Evolutionary conservation across 164 flowering plant species (phyloP).

Genomic region (Magnolia sinica): DNA sequence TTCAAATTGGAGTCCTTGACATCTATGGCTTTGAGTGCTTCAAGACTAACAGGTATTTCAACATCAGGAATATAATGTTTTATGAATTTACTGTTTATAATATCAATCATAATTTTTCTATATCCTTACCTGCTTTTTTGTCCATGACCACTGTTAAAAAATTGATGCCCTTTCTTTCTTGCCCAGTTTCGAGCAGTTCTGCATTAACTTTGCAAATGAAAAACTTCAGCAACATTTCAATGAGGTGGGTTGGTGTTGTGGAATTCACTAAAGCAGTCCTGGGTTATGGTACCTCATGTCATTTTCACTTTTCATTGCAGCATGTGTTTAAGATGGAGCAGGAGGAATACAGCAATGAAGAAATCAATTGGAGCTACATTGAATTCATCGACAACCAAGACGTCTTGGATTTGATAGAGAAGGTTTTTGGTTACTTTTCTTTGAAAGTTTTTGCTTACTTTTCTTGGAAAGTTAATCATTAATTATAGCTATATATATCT

Average conservation of each 20-base stretch:
- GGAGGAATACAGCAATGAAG: slow-evolving; percentile 83
- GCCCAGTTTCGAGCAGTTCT: slow-evolving; percentile 91
- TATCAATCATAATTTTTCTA: background rate
- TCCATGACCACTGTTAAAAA: background rate
- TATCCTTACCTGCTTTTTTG: background rate
- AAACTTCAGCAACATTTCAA: slow-evolving; percentile 98
- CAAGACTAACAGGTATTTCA: slow-evolving; percentile 61
- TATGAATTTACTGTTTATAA: no score
- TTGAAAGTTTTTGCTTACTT: background rate
- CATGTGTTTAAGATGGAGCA: slow-evolving; percentile 99
- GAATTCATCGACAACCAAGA: slow-evolving; percentile 97
- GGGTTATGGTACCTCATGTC: background rate
- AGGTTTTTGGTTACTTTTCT: slow-evolving; percentile 42
- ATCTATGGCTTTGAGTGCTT: slow-evolving; percentile 98
- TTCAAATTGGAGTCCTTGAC: slow-evolving; percentile 92
- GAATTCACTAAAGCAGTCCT: background rate
- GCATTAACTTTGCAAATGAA: slow-evolving; percentile 98
- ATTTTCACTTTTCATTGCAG: slow-evolving; percentile 30
- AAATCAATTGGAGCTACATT: slow-evolving; percentile 95
- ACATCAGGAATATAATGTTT: background rate
- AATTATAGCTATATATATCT: background rate
- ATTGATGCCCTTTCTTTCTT: background rate
- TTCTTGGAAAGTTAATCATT: background rate
- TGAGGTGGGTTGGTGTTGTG: slow-evolving; percentile 50
- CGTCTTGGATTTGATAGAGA: slow-evolving; percentile 90